Evolutionary conservation across 176 grass and related monocot species (phyloP).

Genomic region (Triticum dicoccoides): DNA sequence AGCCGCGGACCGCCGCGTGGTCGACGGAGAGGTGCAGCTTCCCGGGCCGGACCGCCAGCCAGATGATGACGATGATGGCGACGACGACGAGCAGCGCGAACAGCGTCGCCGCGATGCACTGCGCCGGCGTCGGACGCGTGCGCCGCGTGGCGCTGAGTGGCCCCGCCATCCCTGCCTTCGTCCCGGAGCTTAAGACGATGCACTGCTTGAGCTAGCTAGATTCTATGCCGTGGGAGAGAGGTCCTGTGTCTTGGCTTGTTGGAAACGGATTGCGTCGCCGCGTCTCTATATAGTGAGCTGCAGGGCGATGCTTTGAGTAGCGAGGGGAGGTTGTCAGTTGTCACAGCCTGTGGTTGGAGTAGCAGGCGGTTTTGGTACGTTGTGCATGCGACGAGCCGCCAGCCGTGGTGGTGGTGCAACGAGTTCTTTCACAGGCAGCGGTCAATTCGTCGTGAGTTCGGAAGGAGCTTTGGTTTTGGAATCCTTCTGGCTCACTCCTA

Average conservation of each 20-base stretch:
- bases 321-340: slow-evolving; percentile 8
- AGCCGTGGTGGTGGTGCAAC: not conserved
- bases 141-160: not conserved
- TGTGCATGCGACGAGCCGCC: not conserved
- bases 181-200: not conserved
- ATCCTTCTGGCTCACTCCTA: slow-evolving; percentile 63
- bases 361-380: slow-evolving; percentile 15
- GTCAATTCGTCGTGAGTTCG: slow-evolving; percentile 3
- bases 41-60: slow-evolving; percentile 5
- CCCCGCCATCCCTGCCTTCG: slow-evolving; percentile 34
- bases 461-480: slow-evolving; percentile 55
- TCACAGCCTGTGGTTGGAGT: slow-evolving; percentile 42
- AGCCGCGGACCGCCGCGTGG: slow-evolving; percentile 16
- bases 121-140: slow-evolving; percentile 20
- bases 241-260: not conserved
- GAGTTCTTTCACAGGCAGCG: not conserved
- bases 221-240: not conserved
- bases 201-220: not conserved
- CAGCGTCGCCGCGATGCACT: slow-evolving; percentile 41
- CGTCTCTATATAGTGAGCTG: slow-evolving; percentile 31
- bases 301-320: slow-evolving; percentile 58
- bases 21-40: slow-evolving; percentile 7
- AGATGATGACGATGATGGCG: slow-evolving; percentile 46
- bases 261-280: not conserved
- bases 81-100: slow-evolving; percentile 26